Base-by-base conservation (phyloP, 148 eudicot species). In the Fallopia convolvulus region DNA sequence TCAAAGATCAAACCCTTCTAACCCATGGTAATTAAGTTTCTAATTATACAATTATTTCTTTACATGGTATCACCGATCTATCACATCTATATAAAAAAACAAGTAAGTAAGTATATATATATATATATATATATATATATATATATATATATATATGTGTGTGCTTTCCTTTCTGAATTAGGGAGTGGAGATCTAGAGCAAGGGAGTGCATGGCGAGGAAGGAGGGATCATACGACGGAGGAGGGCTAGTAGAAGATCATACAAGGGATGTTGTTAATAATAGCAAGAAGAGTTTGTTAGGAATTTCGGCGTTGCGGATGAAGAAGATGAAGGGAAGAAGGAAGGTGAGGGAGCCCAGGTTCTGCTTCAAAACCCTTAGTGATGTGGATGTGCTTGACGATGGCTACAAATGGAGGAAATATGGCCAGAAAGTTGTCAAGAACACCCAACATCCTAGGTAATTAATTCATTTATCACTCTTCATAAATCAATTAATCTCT, bases 381-480 rank as follows among this genome's bases (percentile, higher is more conserved):
- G 97, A 92, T 42, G 87, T 92, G 46, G 97, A 92, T 85, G 92
- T 92, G 23, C 76, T 92, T 52, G 97, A 92, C 77, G 97, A 92
- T 87, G 97, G 97, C 60, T 92, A 92, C 76, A 92, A 90, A 53
- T 92, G 97, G 97, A 83, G 97, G 68, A 92, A 92, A 70, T 92
- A 92, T 72, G 97, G 97, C 70, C 97, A 92, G 81, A 92, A 92
- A 79, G 97, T 92, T 26, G 97, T 92, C 72, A 92, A 92, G 82
- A 88, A 92, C 89, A 92, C 97, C 46, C 89, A 86, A 77, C 94
- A 92, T 77, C 97, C 97, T 30, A 92, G 97, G 97, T 92, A 8
- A 36, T 36, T 36, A 1, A 36, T 36, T 26, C 1, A 26, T 26
- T n/a, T n/a, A n/a, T n/a, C n/a, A n/a, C 39, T 2, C 39, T 36